Base-by-base conservation (phyloP, 768 basidiomycete species). In the Tulasnella sp. region DNA sequence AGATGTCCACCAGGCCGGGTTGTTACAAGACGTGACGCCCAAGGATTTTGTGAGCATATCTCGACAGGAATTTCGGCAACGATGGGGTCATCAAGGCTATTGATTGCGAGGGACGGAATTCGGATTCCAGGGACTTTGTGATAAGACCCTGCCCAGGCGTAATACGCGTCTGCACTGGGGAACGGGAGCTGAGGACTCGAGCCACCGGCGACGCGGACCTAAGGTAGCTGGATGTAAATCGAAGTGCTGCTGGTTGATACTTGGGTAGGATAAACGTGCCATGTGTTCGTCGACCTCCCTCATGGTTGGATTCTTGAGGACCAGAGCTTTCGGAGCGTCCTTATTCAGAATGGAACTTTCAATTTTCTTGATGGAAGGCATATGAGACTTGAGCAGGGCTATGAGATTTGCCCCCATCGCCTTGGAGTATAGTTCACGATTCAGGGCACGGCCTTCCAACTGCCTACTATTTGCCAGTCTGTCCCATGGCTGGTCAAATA, bases 21-120 rank as follows among this genome's bases (percentile, higher is more conserved):
- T n/a, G 77, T 73, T 48, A 35, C 78, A 6, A 83, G 79, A 29
- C 79, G n/a, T n/a, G n/a, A 77, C 55, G 82, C 75, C 74, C 79
- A 79, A 11, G 81, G 79, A 77, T 82, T 84, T 26, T 23, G 11
- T 9, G 71, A 2, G 16, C 77, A 75, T n/a, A 78, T 79, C 1
- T 80, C 78, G 76, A 80, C 69, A 9, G 83, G 83, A 32, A 83
- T 46, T 15, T 76, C 77, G 10, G 78, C 76, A 40, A 83, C 82
- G 78, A 84, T 81, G 6, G 83, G 83, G 77, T 84, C 83, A 79
- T 83, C 82, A 6, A 81, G 35, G 20, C 82, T 81, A 26, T 82
- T 82, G 55, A 84, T 44, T 18, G 80, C 78, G 1, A 84, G 81
- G 61, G 83, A 81, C 4, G 83, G 83, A 3, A 83, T 80, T 20